Conservation (phyloP, 768 basidiomycete genomes). For the Leccinum aurantiacum region DNA sequence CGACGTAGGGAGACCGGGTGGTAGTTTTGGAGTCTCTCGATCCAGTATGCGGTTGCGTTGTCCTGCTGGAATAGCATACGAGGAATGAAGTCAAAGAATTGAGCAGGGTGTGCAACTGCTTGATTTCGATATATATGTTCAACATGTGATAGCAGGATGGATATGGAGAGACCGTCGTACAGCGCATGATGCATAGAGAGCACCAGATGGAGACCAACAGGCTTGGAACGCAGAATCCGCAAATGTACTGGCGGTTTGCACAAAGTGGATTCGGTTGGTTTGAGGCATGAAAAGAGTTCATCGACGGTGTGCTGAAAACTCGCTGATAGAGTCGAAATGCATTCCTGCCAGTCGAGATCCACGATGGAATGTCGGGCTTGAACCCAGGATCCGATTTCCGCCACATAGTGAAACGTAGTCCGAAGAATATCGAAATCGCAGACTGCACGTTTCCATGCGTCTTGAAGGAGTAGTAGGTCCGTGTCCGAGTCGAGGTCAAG, state of each 20-base stretch:
- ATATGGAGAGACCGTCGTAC: conserved; percentile 46
- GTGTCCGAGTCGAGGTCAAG: conserved; percentile 20
- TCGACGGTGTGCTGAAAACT: conserved; percentile 13
- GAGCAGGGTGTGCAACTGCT: conserved; percentile 13
- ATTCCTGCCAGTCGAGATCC: conserved; percentile 27
- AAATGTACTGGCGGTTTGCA: conserved; percentile 34
- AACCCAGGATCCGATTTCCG: conserved; percentile 34
- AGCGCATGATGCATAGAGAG: conserved; percentile 48
- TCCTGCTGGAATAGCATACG: conserved; percentile 39
- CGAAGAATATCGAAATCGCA: conserved; percentile 41
- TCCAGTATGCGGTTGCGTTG: conserved; percentile 41
- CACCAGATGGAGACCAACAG: conserved; percentile 26
- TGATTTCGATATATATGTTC: conserved; percentile 31
- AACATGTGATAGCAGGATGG: conserved; percentile 35
- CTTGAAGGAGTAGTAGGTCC: conserved; percentile 31
- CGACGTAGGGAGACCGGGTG: conserved; percentile 20
- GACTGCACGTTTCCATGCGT: conserved; percentile 38
- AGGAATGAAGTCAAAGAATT: conserved; percentile 41
- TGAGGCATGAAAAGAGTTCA: conserved; percentile 11
- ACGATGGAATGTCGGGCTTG: conserved; percentile 29
- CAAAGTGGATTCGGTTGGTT: conserved; percentile 24
- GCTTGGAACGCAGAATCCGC: conserved; percentile 14
- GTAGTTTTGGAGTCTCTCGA: conserved; percentile 26
- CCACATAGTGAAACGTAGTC: conserved; percentile 47
- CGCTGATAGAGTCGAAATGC: conserved; percentile 4